Conservation (phyloP, 495 filamentous ascomycete genomes). For the Thozetella sp. region DNA sequence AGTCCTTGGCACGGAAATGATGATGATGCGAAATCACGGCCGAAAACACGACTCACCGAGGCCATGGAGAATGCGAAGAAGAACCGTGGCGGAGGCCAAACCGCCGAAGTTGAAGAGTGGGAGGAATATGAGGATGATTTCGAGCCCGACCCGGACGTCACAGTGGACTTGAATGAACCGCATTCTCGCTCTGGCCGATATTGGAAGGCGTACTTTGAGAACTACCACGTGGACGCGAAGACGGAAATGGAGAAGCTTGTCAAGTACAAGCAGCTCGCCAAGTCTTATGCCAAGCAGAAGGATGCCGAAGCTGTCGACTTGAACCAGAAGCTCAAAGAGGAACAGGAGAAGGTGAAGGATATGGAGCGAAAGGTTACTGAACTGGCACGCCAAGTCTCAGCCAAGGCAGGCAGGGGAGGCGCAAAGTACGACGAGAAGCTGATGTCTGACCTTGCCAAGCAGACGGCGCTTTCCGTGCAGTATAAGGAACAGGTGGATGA, state of each 20-base stretch:
- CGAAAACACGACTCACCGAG: conserved; percentile 57
- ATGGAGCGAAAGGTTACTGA: conserved; percentile 62
- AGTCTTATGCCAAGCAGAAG: conserved; percentile 87
- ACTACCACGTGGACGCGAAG: conserved; percentile 78
- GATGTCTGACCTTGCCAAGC: conserved; percentile 62
- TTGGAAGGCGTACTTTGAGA: conserved; percentile 91
- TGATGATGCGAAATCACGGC: conserved; percentile 22
- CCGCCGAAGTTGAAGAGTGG: conserved; percentile 36
- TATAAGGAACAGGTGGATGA: conserved; percentile 70
- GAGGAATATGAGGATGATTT: conserved; percentile 36
- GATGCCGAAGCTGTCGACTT: conserved; percentile 78
- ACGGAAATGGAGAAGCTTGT: conserved; percentile 76
- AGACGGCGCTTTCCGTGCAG: conserved; percentile 66
- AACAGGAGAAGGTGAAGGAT: conserved; percentile 49
- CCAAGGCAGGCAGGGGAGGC: conserved; percentile 31
- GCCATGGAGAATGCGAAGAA: conserved; percentile 45
- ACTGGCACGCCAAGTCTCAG: conserved; percentile 55
- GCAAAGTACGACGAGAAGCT: conserved; percentile 51
- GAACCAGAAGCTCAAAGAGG: conserved; percentile 69
- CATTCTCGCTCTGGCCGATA: conserved; percentile 85
- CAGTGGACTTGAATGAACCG: conserved; percentile 77
- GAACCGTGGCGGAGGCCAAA: conserved; percentile 16
- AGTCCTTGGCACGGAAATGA: conserved; percentile 54
- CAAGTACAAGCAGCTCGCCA: conserved; percentile 80
- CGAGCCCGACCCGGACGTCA: conserved; percentile 57